These are phyloP conservation scores for Actinomucor elegans DNA, from an alignment of 371 early-diverging fungal genomes.

Conservation along the genomic window DNA sequence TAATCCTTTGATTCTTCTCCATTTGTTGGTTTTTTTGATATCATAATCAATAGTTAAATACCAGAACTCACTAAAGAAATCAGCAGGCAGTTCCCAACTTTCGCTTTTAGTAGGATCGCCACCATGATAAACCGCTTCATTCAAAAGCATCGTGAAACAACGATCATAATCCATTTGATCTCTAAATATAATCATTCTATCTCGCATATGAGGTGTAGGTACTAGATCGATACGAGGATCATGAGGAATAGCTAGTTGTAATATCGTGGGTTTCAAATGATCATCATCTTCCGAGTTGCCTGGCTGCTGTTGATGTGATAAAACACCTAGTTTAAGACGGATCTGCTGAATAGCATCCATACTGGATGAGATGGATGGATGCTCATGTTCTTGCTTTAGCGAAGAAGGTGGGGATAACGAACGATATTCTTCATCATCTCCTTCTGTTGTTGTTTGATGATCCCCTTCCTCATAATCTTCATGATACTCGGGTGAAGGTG, in stretches of 20 bases:
- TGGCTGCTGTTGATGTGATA: constrained; percentile 30
- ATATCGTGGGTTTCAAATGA: constrained; percentile 42
- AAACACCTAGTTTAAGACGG: constrained; percentile 21
- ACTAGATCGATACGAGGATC: constrained; percentile 62
- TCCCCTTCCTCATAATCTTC: neutral
- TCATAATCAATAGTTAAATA: constrained; percentile 44
- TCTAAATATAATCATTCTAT: constrained; percentile 62
- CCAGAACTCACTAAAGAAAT: constrained; percentile 59
- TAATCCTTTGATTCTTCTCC: constrained; percentile 38
- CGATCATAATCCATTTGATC: constrained; percentile 57
- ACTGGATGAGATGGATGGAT: constrained; percentile 23
- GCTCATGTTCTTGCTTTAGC: neutral
- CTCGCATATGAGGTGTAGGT: constrained; percentile 58
- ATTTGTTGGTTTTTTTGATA: constrained; percentile 31
- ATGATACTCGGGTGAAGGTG: neutral
- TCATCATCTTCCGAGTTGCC: too few species aligned
- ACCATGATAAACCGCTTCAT: constrained; percentile 52
- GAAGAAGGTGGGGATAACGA: neutral
- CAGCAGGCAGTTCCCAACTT: constrained; percentile 57
- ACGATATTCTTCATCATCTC: neutral
- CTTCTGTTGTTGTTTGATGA: neutral
- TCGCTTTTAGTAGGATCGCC: constrained; percentile 56
- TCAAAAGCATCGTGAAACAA: constrained; percentile 50
- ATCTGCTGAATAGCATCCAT: constrained; percentile 36
- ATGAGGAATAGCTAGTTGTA: constrained; percentile 54